These are phyloP conservation scores for Phytophthora pseudosyringae DNA, from an alignment of 352 stramenopile species.

Conservation along the genomic window DNA sequence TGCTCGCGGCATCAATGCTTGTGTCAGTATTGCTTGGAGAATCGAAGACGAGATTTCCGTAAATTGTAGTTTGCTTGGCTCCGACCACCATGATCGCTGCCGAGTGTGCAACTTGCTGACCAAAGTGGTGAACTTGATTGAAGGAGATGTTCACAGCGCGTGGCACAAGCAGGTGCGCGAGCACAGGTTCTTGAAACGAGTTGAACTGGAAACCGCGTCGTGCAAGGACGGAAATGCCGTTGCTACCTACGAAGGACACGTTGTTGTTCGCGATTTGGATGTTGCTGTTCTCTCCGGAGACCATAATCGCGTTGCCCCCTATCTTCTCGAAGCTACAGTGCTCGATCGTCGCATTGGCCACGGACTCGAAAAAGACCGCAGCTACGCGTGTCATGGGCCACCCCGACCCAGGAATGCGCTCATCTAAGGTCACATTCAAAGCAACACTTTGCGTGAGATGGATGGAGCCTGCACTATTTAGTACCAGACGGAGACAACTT, in stretches of 20 bases:
- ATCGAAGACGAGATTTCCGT: slow-evolving; percentile 66
- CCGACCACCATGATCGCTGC: slow-evolving; percentile 62
- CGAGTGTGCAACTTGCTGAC: slow-evolving; percentile 54
- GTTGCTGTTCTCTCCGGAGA: slow-evolving; percentile 61
- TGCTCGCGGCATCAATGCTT: not conserved
- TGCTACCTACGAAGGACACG: slow-evolving; percentile 64
- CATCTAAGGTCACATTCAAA: slow-evolving; percentile 31
- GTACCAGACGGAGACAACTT: slow-evolving; percentile 20
- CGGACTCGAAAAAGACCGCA: slow-evolving; percentile 72
- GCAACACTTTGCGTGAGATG: not conserved
- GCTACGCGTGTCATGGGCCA: slow-evolving; percentile 70
- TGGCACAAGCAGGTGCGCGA: slow-evolving; percentile 49
- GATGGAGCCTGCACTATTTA: not conserved
- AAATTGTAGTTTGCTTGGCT: slow-evolving; percentile 52
- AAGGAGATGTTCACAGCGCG: slow-evolving; percentile 61
- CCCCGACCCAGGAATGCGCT: slow-evolving; percentile 41
- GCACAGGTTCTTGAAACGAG: slow-evolving; percentile 43
- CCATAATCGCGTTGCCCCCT: slow-evolving; percentile 69
- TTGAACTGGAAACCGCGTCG: slow-evolving; percentile 42
- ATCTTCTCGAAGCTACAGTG: slow-evolving; percentile 77
- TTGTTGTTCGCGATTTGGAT: slow-evolving; percentile 76
- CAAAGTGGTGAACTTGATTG: slow-evolving; percentile 80
- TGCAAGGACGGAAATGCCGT: slow-evolving; percentile 55
- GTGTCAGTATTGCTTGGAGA: slow-evolving; percentile 32
- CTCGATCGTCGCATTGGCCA: slow-evolving; percentile 51